These are phyloP conservation scores for Candolleomyces aberdarensis DNA, from an alignment of 768 basidiomycete genomes.

Conservation along the genomic window DNA sequence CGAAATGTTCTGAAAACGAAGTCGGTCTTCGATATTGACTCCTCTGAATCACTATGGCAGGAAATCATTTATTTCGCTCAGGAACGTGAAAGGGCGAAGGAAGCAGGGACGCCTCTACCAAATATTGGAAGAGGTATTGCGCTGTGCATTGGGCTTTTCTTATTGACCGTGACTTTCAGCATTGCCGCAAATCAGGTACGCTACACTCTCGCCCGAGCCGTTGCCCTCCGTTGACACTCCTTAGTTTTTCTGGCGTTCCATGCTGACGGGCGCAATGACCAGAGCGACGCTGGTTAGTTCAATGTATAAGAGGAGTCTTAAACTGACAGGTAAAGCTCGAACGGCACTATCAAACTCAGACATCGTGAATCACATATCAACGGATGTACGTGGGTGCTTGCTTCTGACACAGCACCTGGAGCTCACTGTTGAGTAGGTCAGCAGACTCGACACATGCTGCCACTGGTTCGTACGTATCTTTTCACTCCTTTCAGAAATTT, in stretches of 20 bases:
- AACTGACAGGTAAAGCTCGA: conserved; percentile 63
- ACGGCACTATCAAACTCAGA: conserved; percentile 58
- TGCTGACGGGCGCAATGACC: conserved; percentile 62
- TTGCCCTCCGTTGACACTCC: conserved; percentile 1
- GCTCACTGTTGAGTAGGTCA: conserved; percentile 31
- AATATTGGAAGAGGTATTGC: conserved; percentile 54
- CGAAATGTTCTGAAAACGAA: neutral
- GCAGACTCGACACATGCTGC: conserved; percentile 56
- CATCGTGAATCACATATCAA: conserved; percentile 59
- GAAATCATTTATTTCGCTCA: conserved; percentile 61
- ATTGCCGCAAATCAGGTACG: conserved; percentile 61
- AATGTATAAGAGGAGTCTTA: conserved; percentile 67
- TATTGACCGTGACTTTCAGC: conserved; percentile 46
- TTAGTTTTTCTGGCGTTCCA: conserved; percentile 70
- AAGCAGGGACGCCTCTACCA: conserved; percentile 29
- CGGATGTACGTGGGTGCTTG: conserved; percentile 50
- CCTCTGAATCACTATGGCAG: conserved; percentile 21
- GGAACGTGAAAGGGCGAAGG: conserved; percentile 37
- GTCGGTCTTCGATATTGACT: neutral
- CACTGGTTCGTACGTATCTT: conserved; percentile 66
- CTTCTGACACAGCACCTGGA: neutral
- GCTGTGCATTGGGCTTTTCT: conserved; percentile 55
- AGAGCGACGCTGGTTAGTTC: conserved; percentile 66
- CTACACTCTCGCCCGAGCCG: neutral
- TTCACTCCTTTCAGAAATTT: neutral